Percentiles rank a stretch among this genome's conserved stretches.
Evolutionary conservation across 805 yeast species (phyloP).

Genomic region (Phaffomyces thermotolerans): DNA sequence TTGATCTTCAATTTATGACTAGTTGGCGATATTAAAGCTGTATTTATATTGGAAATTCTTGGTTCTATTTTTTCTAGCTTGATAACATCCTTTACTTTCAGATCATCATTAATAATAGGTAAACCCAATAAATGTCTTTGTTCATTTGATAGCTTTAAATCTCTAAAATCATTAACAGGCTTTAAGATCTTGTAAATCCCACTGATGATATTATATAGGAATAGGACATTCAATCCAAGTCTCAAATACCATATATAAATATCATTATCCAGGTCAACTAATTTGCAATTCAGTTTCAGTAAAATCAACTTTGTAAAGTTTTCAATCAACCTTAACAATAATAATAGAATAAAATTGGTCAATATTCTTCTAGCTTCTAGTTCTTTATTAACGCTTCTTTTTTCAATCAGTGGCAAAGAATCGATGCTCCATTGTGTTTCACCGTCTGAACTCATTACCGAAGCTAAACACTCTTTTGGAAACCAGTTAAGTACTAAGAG

Average conservation of each 20-base stretch:
- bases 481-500: no score
- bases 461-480: no score
- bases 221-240: slow-evolving; percentile 20
- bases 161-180: slow-evolving; percentile 25
- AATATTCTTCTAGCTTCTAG: slow-evolving; percentile 29
- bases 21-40: slow-evolving; percentile 14
- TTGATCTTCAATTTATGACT: neutral
- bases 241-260: neutral
- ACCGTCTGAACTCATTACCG: neutral
- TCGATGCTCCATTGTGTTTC: slow-evolving; percentile 7
- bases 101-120: neutral
- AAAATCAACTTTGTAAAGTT: slow-evolving; percentile 16
- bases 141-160: slow-evolving; percentile 24
- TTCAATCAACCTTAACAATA: slow-evolving; percentile 24
- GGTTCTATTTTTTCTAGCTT: slow-evolving; percentile 5
- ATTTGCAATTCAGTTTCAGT: slow-evolving; percentile 14
- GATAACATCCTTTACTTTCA: neutral
- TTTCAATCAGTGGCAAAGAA: slow-evolving; percentile 22
- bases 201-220: slow-evolving; percentile 24
- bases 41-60: slow-evolving; percentile 1
- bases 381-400: slow-evolving; percentile 35
- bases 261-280: slow-evolving; percentile 1
- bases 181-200: slow-evolving; percentile 27
- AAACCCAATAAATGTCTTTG: slow-evolving; percentile 31
- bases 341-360: slow-evolving; percentile 26